These are phyloP conservation scores for Erysimum pusillum DNA, from an alignment of 441 rosid species.

Conservation along the genomic window DNA sequence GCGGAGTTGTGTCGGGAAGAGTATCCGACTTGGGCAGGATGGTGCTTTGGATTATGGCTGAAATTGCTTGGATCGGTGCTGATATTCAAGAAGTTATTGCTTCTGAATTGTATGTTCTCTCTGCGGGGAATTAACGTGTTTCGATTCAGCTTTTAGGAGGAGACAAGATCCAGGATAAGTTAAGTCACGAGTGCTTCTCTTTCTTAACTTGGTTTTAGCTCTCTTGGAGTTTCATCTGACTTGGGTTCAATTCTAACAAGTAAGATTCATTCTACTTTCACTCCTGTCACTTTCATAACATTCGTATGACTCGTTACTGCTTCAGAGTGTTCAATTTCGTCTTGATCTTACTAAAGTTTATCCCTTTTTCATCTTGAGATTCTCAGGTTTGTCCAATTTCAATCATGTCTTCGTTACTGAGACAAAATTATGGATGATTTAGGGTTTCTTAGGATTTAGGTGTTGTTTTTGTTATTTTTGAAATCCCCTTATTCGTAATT, in stretches of 20 bases:
- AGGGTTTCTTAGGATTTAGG: neutral
- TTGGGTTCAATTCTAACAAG: slow-evolving; percentile 63
- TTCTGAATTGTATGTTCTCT: slow-evolving; percentile 95
- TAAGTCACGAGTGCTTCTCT: slow-evolving; percentile 75
- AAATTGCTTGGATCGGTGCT: no score
- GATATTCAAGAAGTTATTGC: no score
- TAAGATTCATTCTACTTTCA: slow-evolving; percentile 45
- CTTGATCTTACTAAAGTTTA: neutral
- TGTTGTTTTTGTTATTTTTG: neutral
- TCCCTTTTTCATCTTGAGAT: neutral
- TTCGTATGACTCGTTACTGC: neutral
- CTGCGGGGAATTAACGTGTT: slow-evolving; percentile 79
- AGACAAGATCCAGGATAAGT: slow-evolving; percentile 81
- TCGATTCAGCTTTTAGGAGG: slow-evolving; percentile 81
- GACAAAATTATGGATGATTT: neutral
- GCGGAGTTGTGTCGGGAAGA: slow-evolving; percentile 94
- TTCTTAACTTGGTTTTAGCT: slow-evolving; percentile 75
- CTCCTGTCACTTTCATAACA: neutral
- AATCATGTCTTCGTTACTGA: neutral
- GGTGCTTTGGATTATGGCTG: no score
- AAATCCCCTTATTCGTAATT: neutral
- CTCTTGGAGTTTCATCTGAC: slow-evolving; percentile 63
- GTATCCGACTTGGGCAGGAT: slow-evolving; percentile 89
- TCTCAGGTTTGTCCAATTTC: neutral
- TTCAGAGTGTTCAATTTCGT: neutral